Conservation (phyloP, 139 green algal genomes). For the Chlamydomonas sp. region DNA sequence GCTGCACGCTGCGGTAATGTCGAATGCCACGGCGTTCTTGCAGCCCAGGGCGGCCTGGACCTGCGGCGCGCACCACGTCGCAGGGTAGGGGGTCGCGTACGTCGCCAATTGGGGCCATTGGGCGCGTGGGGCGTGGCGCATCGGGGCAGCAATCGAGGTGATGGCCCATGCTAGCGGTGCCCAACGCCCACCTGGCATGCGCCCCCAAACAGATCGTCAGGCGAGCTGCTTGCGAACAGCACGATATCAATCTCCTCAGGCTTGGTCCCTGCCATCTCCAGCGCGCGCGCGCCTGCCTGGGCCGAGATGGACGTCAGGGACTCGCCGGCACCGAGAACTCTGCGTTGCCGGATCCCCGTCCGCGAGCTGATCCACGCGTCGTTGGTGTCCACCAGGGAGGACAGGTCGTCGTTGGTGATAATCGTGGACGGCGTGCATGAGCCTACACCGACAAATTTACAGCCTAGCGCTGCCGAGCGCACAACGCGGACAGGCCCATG, state of each 20-base stretch:
- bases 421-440: slow-evolving; percentile 65
- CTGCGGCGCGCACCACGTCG: no score
- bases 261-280: slow-evolving; percentile 83
- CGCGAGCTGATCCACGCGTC: slow-evolving; percentile 94
- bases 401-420: slow-evolving; percentile 87
- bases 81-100: no score
- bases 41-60: slow-evolving; percentile 80
- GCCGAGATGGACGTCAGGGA: slow-evolving; percentile 58
- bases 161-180: slow-evolving; percentile 5
- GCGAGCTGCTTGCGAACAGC: slow-evolving; percentile 85
- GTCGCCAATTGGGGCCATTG: no score
- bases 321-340: slow-evolving; percentile 72
- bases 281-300: slow-evolving; percentile 52
- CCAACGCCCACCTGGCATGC: slow-evolving; percentile 57
- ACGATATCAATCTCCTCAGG: slow-evolving; percentile 85
- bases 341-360: slow-evolving; percentile 79
- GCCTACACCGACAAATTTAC: slow-evolving; percentile 61
- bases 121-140: no score
- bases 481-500: no score
- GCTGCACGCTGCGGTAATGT: slow-evolving; percentile 94
- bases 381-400: slow-evolving; percentile 86
- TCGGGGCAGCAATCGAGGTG: no score
- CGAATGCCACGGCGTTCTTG: slow-evolving; percentile 79
- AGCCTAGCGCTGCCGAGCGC: no score
- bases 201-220: slow-evolving; percentile 92